A percentile compares a stretch with the other conserved stretches of the same genome.
Evolutionary conservation across 495 filamentous ascomycete species (phyloP).

Genomic region (Aspergillus indologenus): DNA sequence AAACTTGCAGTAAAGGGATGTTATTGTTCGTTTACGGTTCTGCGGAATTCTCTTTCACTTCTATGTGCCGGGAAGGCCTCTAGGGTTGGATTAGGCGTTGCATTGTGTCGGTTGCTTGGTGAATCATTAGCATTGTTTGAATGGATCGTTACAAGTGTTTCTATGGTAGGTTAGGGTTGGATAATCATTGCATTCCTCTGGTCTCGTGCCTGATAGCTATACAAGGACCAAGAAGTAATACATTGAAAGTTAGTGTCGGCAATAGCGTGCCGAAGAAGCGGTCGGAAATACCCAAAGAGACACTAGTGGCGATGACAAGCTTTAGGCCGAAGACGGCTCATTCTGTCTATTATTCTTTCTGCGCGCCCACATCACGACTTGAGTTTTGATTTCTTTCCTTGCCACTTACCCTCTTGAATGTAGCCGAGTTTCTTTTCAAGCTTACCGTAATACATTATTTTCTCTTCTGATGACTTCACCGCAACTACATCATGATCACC

Average conservation of each 20-base stretch:
- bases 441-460: too few species aligned
- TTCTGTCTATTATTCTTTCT: neutral
- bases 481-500: constrained; percentile 8
- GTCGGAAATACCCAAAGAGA: neutral
- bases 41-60: neutral
- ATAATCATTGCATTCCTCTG: neutral
- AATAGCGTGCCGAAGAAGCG: neutral
- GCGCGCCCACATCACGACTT: neutral
- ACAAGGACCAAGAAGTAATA: neutral
- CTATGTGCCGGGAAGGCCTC: neutral
- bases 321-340: neutral
- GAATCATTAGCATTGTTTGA: constrained; percentile 1
- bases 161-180: constrained; percentile 1
- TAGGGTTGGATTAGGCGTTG: constrained; percentile 7
- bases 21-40: neutral
- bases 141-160: neutral
- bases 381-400: neutral
- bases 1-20: neutral
- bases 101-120: constrained; percentile 6
- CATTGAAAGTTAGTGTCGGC: neutral
- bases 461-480: neutral
- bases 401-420: neutral
- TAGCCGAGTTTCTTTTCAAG: neutral
- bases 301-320: constrained; percentile 6
- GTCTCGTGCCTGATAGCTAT: neutral